A percentile compares a stretch with the other conserved stretches of the same genome.
These are phyloP conservation scores for Scutellaria galericulata DNA, from an alignment of 257 asterid species.

Conservation along the genomic window DNA sequence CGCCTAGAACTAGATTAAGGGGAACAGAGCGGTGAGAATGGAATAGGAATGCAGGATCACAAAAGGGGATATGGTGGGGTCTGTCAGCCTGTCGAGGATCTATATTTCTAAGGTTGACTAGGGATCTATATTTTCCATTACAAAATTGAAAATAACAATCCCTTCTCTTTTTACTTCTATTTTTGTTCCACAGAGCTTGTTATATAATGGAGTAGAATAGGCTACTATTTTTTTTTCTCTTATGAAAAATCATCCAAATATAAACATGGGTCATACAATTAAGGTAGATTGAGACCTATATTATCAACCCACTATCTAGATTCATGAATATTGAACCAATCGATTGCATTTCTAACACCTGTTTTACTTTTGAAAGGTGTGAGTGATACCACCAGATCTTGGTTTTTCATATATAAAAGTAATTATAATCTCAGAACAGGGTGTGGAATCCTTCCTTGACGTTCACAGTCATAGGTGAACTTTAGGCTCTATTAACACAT, in stretches of 20 bases:
- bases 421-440: background rate
- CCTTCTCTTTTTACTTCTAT: background rate
- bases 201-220: background rate
- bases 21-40: background rate
- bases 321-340: background rate
- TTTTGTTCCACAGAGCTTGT: background rate
- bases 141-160: background rate
- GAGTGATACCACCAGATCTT: conserved; percentile 1
- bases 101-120: background rate
- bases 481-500: background rate
- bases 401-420: background rate
- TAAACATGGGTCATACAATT: background rate
- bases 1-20: conserved; percentile 5
- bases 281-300: background rate
- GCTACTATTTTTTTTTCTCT: conserved; percentile 3
- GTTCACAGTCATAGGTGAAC: background rate
- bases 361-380: background rate
- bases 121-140: conserved; percentile 11
- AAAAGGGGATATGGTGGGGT: background rate
- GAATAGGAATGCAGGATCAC: background rate
- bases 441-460: background rate
- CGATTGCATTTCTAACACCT: conserved; percentile 6
- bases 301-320: background rate
- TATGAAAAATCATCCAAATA: background rate
- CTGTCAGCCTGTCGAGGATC: conserved; percentile 3